Percentiles rank a stretch among this genome's conserved stretches.
phyloP scores from a whole-genome alignment of 139 green algal species.

The Nannochloris sp. region DNA sequence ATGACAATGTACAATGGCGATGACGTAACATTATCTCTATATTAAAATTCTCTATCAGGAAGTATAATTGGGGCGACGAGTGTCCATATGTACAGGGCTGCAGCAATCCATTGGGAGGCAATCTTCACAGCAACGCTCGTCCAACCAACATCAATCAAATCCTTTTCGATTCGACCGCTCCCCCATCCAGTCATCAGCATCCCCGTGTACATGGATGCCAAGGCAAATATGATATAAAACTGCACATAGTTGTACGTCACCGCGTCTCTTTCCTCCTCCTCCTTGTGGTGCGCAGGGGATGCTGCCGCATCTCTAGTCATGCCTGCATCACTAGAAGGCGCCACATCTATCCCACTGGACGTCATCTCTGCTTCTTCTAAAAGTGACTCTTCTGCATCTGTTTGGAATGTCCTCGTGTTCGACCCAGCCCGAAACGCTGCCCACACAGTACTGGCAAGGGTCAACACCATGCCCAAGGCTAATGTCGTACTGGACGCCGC shows the following conservation, averaged over 20 bases:
- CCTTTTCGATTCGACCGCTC: slow-evolving; percentile 41
- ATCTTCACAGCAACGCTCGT: slow-evolving; percentile 90
- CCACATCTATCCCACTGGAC: slow-evolving; percentile 60
- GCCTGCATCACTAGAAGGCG: slow-evolving; percentile 9
- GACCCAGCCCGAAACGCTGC: slow-evolving; percentile 83
- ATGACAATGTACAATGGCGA: neutral
- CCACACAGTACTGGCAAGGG: slow-evolving; percentile 75
- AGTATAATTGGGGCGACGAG: slow-evolving; percentile 82
- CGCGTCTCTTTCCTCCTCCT: neutral
- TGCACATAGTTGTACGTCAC: slow-evolving; percentile 53
- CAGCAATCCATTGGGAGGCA: slow-evolving; percentile 61
- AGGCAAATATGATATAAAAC: slow-evolving; percentile 96
- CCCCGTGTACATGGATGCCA: slow-evolving; percentile 89
- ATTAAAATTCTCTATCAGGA: slow-evolving; percentile 73
- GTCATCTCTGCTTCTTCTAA: slow-evolving; percentile 39
- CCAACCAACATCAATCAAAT: slow-evolving; percentile 93
- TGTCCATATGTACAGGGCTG: slow-evolving; percentile 82
- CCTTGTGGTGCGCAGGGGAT: neutral
- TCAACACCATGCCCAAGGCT: slow-evolving; percentile 68
- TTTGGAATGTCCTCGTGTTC: slow-evolving; percentile 65
- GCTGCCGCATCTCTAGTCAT: neutral
- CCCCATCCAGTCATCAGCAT: slow-evolving; percentile 99
- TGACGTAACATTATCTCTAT: neutral
- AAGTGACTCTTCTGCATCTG: slow-evolving; percentile 16
- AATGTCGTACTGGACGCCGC: slow-evolving; percentile 67